A percentile compares a stretch with the other conserved stretches of the same genome.
Evolutionary conservation across 805 yeast genomes (phyloP).

Genomic region (Priceomyces carsonii): DNA sequence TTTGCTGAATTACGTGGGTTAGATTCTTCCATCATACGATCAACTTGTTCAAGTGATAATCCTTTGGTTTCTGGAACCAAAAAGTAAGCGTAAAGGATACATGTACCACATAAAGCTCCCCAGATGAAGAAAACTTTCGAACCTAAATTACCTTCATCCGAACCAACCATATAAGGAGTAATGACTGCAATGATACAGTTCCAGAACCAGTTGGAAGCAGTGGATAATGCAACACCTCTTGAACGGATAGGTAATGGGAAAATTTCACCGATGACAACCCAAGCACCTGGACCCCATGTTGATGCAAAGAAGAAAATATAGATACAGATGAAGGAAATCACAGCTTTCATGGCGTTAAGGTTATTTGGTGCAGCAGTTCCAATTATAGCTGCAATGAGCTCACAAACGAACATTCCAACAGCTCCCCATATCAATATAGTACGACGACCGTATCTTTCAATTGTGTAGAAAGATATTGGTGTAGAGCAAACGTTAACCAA

Average conservation of each 20-base stretch:
- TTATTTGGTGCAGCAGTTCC: constrained; percentile 42
- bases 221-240: constrained; percentile 33
- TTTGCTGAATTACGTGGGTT: constrained; percentile 6
- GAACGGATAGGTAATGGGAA: constrained; percentile 40
- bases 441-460: constrained; percentile 64
- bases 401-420: constrained; percentile 59
- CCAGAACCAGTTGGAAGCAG: constrained; percentile 38
- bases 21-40: constrained; percentile 25
- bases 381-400: constrained; percentile 45
- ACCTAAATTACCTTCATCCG: constrained; percentile 40
- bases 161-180: constrained; percentile 34
- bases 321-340: constrained; percentile 39
- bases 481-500: constrained; percentile 9
- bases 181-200: constrained; percentile 24
- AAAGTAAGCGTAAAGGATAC: constrained; percentile 32
- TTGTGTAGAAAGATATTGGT: constrained; percentile 38
- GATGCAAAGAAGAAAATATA: constrained; percentile 44
- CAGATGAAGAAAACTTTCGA: constrained; percentile 43
- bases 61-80: constrained; percentile 43
- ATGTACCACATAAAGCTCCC: constrained; percentile 41
- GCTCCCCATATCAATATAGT: constrained; percentile 61
- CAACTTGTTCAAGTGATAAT: constrained; percentile 42
- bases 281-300: constrained; percentile 42
- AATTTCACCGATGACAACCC: constrained; percentile 38
- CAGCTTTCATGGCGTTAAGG: constrained; percentile 29